These are phyloP conservation scores for Suhomyces guaymorum DNA, from an alignment of 1,139 yeast species.

Conservation along the genomic window DNA sequence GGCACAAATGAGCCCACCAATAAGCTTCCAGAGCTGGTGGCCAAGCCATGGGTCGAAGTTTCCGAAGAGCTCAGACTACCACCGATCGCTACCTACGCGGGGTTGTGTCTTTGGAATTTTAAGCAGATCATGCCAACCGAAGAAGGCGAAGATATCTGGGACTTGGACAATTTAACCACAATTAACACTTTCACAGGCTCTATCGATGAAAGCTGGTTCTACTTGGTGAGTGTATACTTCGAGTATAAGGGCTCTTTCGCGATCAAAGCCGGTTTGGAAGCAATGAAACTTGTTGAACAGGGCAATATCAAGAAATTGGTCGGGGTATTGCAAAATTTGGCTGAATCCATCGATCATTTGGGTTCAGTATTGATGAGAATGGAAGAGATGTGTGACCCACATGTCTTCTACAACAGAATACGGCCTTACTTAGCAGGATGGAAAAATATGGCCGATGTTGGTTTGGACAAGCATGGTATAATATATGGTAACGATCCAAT, in stretches of 20 bases:
- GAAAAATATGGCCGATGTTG: slow-evolving; percentile 88
- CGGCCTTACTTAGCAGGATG: slow-evolving; percentile 94
- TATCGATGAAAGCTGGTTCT: slow-evolving; percentile 92
- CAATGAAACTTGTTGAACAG: slow-evolving; percentile 45
- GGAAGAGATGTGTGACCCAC: slow-evolving; percentile 97
- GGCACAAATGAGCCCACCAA: slow-evolving; percentile 68
- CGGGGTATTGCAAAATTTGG: slow-evolving; percentile 57
- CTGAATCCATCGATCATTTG: slow-evolving; percentile 72
- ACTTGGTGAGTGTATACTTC: slow-evolving; percentile 81
- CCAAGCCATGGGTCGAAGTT: slow-evolving; percentile 66
- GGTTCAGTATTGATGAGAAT: slow-evolving; percentile 77
- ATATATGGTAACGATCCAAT: slow-evolving; percentile 66
- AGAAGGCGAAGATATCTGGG: slow-evolving; percentile 38
- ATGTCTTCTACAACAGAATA: slow-evolving; percentile 79
- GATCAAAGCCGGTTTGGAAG: slow-evolving; percentile 58
- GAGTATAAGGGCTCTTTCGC: slow-evolving; percentile 79
- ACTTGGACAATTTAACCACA: slow-evolving; percentile 72
- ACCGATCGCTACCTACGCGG: slow-evolving; percentile 86
- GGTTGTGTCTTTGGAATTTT: slow-evolving; percentile 87
- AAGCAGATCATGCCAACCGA: slow-evolving; percentile 56
- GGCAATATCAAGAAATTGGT: slow-evolving; percentile 42
- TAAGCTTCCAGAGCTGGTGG: slow-evolving; percentile 63
- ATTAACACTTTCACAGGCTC: slow-evolving; percentile 87
- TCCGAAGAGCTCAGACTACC: slow-evolving; percentile 69
- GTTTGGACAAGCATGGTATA: slow-evolving; percentile 74